Evolutionary conservation across 352 stramenopile genomes (phyloP), one percentile per base, ranked within the genome.

Genomic region (Thalassiosira mediterranea): DNA sequence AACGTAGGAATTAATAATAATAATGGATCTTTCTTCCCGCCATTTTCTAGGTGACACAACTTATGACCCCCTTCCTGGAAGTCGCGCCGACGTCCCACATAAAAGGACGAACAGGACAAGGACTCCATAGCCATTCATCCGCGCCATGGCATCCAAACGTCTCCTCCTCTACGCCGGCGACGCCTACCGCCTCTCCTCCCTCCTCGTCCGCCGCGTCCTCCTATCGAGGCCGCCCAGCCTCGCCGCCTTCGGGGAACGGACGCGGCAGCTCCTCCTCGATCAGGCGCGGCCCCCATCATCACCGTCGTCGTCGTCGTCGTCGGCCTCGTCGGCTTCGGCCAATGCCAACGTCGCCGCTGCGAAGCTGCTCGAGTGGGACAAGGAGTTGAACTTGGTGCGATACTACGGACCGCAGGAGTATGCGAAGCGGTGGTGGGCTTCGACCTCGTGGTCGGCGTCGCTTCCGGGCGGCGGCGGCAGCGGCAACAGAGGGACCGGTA

Each of bases 351-450:
- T 78, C 17, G 59, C 44, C 23, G 69, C 69, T 3, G 29, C 72
- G 13, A 63, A 59, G 49, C 13, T 72, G n/a, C 46, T 78, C 1
- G 15, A 72, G 38, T 78, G 40, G 59, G 59, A 62, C 44, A 51
- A 21, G 21, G 69, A 78, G 49, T 72, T 62, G 44, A 71, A 71
- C 49, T 52, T 61, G 44, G 23, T 78, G 17, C 10, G 26, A 44
- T 78, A 78, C 37, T 64, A 72, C 59, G 69, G 69, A 47, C 3
- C 56, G 4, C 51, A 60, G 17, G 60, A 78, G 15, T 78, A 78
- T 64, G 29, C n/a, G 1, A 51, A 46, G 21, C 31, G 34, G 28
- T 78, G 51, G 60, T 72, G 52, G 51, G 38, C 34, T 42, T 61
- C 48, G 3, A 65, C 13, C 47, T 51, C 34, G 31, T 28, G 17